Percentiles rank a stretch among this genome's conserved stretches.
These are phyloP conservation scores for Sporothrix phasma DNA, from an alignment of 2,329 filamentous ascomycete species.

Conservation along the genomic window DNA sequence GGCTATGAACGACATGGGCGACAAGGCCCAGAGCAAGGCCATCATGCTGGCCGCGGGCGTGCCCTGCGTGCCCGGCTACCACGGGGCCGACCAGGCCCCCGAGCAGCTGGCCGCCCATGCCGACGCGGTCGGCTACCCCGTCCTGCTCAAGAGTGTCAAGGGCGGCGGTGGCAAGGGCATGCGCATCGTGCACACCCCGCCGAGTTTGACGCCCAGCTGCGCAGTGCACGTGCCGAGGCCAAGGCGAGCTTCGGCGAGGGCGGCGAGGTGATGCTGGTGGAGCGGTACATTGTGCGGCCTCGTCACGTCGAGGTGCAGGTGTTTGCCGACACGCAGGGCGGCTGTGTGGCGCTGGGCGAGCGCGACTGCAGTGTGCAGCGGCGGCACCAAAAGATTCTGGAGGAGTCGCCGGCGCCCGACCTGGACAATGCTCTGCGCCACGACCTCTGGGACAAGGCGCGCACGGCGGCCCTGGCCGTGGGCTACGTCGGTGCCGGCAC, in stretches of 20 bases:
- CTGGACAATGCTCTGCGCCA: conserved; percentile 47
- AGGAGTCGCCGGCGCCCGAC: conserved; percentile 74
- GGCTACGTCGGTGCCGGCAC: conserved; percentile 86
- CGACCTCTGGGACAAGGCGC: conserved; percentile 56
- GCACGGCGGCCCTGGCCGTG: conserved; percentile 60
- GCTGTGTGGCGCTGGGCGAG: conserved; percentile 76
- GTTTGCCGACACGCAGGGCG: conserved; percentile 71
- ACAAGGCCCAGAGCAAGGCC: conserved; percentile 87
- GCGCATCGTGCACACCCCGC: conserved; percentile 59
- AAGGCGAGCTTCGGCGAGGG: conserved; percentile 71
- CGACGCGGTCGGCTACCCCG: conserved; percentile 56
- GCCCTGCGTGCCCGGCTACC: conserved; percentile 92
- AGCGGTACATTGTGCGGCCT: conserved; percentile 69
- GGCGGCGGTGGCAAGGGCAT: conserved; percentile 81
- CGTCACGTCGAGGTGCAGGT: conserved; percentile 86
- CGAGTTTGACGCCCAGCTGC: conserved; percentile 61
- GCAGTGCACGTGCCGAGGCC: conserved; percentile 65
- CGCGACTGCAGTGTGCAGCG: conserved; percentile 81
- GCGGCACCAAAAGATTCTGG: conserved; percentile 81
- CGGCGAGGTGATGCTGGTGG: conserved; percentile 71
- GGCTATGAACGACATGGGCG: conserved; percentile 82
- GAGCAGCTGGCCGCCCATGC: conserved; percentile 53
- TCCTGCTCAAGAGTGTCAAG: conserved; percentile 69
- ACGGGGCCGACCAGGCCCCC: conserved; percentile 71
- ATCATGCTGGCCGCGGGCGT: conserved; percentile 96